phyloP scores from a whole-genome alignment of 306 rosid genomes.

The Prunus fruticosa region DNA sequence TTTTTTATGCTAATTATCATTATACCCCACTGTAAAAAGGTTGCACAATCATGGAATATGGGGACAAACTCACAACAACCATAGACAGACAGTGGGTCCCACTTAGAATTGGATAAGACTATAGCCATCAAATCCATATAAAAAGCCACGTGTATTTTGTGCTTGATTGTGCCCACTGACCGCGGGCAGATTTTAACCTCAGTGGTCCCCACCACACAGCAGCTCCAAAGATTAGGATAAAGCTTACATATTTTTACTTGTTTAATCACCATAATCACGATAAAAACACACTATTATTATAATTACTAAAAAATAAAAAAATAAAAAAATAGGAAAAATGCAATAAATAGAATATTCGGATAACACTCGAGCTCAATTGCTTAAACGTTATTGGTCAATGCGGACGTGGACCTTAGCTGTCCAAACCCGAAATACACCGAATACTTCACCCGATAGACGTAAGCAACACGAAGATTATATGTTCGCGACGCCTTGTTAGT shows the following conservation, averaged over 20 bases:
- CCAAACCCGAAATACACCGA: background rate
- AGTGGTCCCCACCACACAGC: background rate
- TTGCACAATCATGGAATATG: conserved; percentile 15
- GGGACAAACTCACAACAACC: conserved; percentile 15
- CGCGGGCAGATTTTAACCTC: background rate
- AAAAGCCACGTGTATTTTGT: conserved; percentile 3
- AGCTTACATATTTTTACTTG: background rate
- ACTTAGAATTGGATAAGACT: conserved; percentile 5
- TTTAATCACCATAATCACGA: background rate
- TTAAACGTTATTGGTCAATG: background rate
- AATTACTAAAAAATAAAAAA: background rate
- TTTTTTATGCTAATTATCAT: too few species aligned
- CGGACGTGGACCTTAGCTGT: conserved; percentile 31
- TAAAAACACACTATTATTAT: background rate
- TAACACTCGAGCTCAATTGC: background rate
- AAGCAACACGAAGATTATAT: too few species aligned
- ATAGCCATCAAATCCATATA: background rate
- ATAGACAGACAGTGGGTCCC: conserved; percentile 4
- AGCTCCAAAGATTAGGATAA: conserved; percentile 7
- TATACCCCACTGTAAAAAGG: too few species aligned
- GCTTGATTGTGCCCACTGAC: background rate
- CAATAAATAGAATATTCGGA: background rate
- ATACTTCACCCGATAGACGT: background rate
- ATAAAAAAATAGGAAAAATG: background rate
- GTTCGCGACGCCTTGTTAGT: background rate